phyloP scores from a whole-genome alignment of 2,329 filamentous ascomycete species.

The Aspergillus ochraceus region DNA sequence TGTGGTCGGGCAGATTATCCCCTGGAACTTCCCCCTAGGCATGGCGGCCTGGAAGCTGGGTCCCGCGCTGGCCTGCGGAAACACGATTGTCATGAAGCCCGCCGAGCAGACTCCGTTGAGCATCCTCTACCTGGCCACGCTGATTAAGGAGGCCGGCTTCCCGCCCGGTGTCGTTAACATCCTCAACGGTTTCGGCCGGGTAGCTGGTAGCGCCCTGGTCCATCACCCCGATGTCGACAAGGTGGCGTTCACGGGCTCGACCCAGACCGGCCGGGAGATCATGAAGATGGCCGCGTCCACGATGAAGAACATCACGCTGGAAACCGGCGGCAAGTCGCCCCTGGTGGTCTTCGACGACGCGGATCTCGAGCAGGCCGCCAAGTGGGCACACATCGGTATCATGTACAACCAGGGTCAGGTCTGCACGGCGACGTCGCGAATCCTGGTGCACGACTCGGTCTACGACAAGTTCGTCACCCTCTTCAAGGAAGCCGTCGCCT shows the following conservation, averaged over 20 bases:
- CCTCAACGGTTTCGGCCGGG: slow-evolving; percentile 32
- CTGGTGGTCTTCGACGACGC: slow-evolving; percentile 66
- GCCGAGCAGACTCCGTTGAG: slow-evolving; percentile 37
- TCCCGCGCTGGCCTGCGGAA: slow-evolving; percentile 35
- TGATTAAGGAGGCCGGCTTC: slow-evolving; percentile 36
- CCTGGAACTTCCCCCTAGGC: slow-evolving; percentile 83
- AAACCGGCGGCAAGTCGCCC: slow-evolving; percentile 64
- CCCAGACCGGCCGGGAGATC: slow-evolving; percentile 33
- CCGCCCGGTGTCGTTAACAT: slow-evolving; percentile 38
- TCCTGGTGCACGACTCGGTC: slow-evolving; percentile 59
- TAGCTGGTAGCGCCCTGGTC: slow-evolving; percentile 32
- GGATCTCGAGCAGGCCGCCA: slow-evolving; percentile 66
- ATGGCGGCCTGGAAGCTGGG: slow-evolving; percentile 60
- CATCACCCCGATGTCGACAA: slow-evolving; percentile 35
- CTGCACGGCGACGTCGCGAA: slow-evolving; percentile 36
- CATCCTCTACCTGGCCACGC: slow-evolving; percentile 33
- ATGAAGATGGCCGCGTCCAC: slow-evolving; percentile 39
- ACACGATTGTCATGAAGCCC: slow-evolving; percentile 36
- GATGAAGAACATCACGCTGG: slow-evolving; percentile 37
- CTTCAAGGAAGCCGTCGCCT: slow-evolving; percentile 32
- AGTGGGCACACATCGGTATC: slow-evolving; percentile 63
- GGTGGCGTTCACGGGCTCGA: slow-evolving; percentile 37
- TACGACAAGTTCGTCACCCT: slow-evolving; percentile 34
- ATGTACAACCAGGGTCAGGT: slow-evolving; percentile 44
- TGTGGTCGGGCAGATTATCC: slow-evolving; percentile 84